Conservation (phyloP, 495 filamentous ascomycete genomes). For the Daldinia caldariorum region DNA sequence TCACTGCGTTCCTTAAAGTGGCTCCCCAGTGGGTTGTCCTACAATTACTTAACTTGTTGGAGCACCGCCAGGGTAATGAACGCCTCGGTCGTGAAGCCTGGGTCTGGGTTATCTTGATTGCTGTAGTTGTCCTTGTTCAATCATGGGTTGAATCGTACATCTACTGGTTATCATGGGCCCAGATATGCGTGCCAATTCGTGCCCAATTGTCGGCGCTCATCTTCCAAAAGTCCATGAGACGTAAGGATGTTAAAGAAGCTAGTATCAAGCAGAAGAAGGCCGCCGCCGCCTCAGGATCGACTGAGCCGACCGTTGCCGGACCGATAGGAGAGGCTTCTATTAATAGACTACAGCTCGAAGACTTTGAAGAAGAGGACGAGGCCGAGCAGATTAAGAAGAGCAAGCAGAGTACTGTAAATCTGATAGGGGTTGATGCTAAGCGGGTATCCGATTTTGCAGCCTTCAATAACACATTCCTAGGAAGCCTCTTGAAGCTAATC, state of each 20-base stretch:
- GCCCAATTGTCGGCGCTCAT: slow-evolving; percentile 76
- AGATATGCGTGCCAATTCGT: slow-evolving; percentile 71
- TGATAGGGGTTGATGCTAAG: slow-evolving; percentile 80
- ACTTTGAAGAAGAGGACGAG: slow-evolving; percentile 62
- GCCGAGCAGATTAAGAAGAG: slow-evolving; percentile 62
- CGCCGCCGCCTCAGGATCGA: slow-evolving; percentile 28
- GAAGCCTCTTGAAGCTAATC: slow-evolving; percentile 66
- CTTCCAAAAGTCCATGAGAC: slow-evolving; percentile 80
- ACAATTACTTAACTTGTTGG: slow-evolving; percentile 70
- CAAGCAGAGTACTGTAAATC: slow-evolving; percentile 81
- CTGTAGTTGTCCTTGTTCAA: slow-evolving; percentile 63
- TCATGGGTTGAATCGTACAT: slow-evolving; percentile 69
- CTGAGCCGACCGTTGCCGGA: slow-evolving; percentile 40
- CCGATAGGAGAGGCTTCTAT: slow-evolving; percentile 41
- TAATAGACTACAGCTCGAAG: slow-evolving; percentile 40
- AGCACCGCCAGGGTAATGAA: slow-evolving; percentile 60
- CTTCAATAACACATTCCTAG: slow-evolving; percentile 72
- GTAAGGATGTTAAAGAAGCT: slow-evolving; percentile 77
- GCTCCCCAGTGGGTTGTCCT: slow-evolving; percentile 75
- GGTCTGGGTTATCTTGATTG: slow-evolving; percentile 74
- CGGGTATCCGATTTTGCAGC: slow-evolving; percentile 76
- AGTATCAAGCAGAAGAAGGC: slow-evolving; percentile 52
- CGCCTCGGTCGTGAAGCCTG: slow-evolving; percentile 61
- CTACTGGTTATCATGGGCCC: slow-evolving; percentile 72
- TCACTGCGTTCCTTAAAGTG: slow-evolving; percentile 67